Percentiles rank a stretch among this genome's conserved stretches.
phyloP scores from a whole-genome alignment of 192 early-diverging fungal genomes.

The Linnemannia zychae region DNA sequence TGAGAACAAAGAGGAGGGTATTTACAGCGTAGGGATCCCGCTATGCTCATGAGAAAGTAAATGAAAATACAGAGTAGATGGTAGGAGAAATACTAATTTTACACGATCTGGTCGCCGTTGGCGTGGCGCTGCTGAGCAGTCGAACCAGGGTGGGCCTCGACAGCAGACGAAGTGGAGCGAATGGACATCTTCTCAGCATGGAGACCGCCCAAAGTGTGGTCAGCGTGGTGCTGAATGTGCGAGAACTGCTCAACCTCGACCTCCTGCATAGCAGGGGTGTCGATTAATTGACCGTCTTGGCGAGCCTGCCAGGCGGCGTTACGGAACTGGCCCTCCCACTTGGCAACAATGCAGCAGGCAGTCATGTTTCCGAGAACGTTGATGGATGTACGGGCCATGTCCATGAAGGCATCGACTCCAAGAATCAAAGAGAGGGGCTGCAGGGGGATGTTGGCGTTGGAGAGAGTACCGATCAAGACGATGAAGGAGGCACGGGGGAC shows the following conservation, averaged over 20 bases:
- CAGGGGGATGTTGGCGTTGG: conserved; percentile 67
- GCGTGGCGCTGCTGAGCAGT: conserved; percentile 10
- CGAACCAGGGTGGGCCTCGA: conserved; percentile 5
- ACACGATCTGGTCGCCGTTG: conserved; percentile 25
- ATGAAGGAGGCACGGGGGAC: conserved; percentile 73
- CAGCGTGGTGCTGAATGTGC: conserved; percentile 8
- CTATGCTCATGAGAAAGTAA: background rate
- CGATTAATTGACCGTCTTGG: conserved; percentile 14
- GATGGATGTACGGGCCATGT: conserved; percentile 79
- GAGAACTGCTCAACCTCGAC: conserved; percentile 30
- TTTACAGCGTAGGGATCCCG: conserved; percentile 7
- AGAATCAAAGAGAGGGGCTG: conserved; percentile 73
- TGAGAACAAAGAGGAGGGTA: conserved; percentile 1
- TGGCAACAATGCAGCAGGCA: conserved; percentile 73
- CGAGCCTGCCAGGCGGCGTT: conserved; percentile 55
- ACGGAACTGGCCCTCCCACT: conserved; percentile 78
- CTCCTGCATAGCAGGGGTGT: conserved; percentile 39
- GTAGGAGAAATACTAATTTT: background rate
- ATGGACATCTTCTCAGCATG: conserved; percentile 38
- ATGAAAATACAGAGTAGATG: conserved; percentile 7
- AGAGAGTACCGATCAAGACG: conserved; percentile 68
- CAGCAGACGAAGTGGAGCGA: conserved; percentile 25
- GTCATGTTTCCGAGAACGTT: conserved; percentile 82
- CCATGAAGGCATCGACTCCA: conserved; percentile 83
- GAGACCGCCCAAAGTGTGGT: conserved; percentile 20